phyloP scores from a whole-genome alignment of 192 early-diverging fungal genomes.

The Backusella psychrophila region DNA sequence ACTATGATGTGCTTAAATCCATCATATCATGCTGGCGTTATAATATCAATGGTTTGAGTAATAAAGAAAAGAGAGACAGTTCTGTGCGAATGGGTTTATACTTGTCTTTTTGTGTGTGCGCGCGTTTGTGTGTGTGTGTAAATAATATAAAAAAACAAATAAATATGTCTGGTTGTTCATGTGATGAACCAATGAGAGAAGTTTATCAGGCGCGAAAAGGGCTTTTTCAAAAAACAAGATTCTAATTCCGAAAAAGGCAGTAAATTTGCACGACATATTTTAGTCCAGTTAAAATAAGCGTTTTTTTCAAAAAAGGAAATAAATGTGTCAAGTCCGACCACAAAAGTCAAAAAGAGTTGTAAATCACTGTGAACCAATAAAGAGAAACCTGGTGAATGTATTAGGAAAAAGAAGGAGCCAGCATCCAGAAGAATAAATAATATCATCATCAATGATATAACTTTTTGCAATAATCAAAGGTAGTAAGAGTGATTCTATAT shows the following conservation, averaged over 20 bases:
- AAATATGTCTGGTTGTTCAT: background rate
- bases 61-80: background rate
- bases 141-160: background rate
- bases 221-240: background rate
- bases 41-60: too few relatives aligned
- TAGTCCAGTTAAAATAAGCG: background rate
- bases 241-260: background rate
- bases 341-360: slow-evolving; percentile 4
- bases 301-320: background rate
- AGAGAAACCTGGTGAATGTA: background rate
- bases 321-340: background rate
- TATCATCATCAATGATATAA: background rate
- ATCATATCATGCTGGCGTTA: too few relatives aligned
- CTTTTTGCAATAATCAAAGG: background rate
- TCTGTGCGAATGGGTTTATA: background rate
- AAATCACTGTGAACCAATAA: slow-evolving; percentile 5
- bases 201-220: background rate
- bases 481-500: background rate
- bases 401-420: slow-evolving; percentile 4
- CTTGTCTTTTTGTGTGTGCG: background rate
- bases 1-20: background rate
- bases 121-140: background rate
- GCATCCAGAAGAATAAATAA: background rate
- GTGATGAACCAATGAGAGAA: background rate
- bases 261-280: background rate